Base-by-base conservation (phyloP, 352 stramenopile species). In the Aphanomyces cochlioides region DNA sequence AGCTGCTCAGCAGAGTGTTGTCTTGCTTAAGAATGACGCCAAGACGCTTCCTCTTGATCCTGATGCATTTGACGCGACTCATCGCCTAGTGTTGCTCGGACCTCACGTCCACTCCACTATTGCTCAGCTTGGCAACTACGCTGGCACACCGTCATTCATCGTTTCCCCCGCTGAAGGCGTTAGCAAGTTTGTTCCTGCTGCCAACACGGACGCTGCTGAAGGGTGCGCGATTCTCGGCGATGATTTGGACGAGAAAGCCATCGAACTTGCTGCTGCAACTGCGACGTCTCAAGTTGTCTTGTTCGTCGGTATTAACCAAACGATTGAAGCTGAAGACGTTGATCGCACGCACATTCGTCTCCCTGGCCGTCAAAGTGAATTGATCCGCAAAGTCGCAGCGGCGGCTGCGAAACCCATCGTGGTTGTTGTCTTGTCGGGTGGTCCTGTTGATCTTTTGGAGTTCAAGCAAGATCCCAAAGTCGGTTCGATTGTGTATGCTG, bases 11-110 rank as follows among this genome's bases (percentile, higher is more conserved):
- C 90, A 97, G 73, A 96, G 83, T 45, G 81, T 98, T n/a, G 89
- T 98, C 19, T 75, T 99, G 13, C 78, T 98, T 12, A 94, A 98
- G 76, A 98, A 99, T 75, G 69, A 83, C 4, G 74, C 80, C 6
- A 71, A 79, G 4, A 73, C 82, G 5, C 78, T 98, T 21, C 93
- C 92, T 4, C 61, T 98, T 17, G 53, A 72, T 1, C 13, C 57
- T 0, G 60, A 50, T 36, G 17, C 36, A 8, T 86, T 79, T 41
- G 45, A 37, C 4, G 66, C 68, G n/a, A 69, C 74, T 0, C 47
- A 60, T 28, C 43, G 17, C 13, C 68, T 96, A 28, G 87, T 81
- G 21, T 80, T 98, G 13, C 69, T 97, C 38, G 92, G 92, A 10
- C 92, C 92, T 4, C 88, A 96, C 57, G 84, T 85, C 0, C 73